Percentiles rank a stretch among this genome's conserved stretches.
phyloP scores from a whole-genome alignment of 768 basidiomycete species.

The Amanita inopinata region DNA sequence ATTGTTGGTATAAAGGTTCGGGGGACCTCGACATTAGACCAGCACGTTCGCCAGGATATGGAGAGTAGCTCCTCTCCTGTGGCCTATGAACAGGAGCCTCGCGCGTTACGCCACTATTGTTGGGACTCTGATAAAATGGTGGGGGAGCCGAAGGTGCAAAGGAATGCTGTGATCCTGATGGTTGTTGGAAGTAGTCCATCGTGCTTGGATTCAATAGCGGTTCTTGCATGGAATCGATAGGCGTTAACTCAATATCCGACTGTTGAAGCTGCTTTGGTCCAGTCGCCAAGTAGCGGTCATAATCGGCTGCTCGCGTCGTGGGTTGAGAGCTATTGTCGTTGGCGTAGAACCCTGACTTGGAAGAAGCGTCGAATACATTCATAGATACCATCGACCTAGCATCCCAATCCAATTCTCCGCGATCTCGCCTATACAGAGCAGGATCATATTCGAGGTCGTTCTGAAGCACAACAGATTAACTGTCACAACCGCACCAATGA shows the following conservation, averaged over 20 bases:
- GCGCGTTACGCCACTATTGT: conserved; percentile 31
- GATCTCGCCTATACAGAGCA: conserved; percentile 65
- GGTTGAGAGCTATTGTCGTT: conserved; percentile 13
- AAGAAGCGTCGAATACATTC: conserved; percentile 39
- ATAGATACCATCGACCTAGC: conserved; percentile 61
- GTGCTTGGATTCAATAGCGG: conserved; percentile 41
- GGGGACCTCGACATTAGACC: conserved; percentile 4
- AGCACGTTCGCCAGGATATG: conserved; percentile 18
- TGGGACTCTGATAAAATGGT: conserved; percentile 28
- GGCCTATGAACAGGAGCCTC: conserved; percentile 62
- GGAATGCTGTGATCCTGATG: conserved; percentile 28
- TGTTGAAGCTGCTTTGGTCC: conserved; percentile 25
- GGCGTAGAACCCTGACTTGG: conserved; percentile 32
- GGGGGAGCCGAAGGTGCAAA: conserved; percentile 31
- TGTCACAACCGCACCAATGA: neutral
- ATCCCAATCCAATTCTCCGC: conserved; percentile 88
- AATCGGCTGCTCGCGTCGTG: conserved; percentile 27
- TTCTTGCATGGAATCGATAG: conserved; percentile 48
- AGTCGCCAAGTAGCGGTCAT: conserved; percentile 48
- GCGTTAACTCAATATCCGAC: conserved; percentile 43
- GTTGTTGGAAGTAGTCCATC: conserved; percentile 26
- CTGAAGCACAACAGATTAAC: conserved; percentile 20
- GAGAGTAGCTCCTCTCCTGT: conserved; percentile 29
- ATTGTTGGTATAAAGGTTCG: conserved; percentile 13
- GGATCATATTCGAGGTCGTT: conserved; percentile 78